phyloP scores from a whole-genome alignment of 345 rosid genomes.

The Salix brachista region DNA sequence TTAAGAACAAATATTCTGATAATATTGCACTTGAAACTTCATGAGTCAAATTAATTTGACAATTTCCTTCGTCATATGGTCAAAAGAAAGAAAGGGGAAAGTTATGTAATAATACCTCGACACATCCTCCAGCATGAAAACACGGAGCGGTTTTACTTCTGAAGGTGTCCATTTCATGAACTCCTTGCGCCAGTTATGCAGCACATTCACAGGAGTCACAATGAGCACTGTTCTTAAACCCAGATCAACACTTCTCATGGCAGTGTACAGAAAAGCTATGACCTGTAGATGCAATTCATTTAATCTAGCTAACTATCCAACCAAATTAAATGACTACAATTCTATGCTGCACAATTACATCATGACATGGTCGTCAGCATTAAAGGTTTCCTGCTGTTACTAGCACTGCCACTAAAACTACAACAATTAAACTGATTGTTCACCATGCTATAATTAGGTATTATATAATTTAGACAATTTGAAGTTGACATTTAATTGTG shows the following conservation, averaged over 20 bases:
- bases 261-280: conserved; percentile 93
- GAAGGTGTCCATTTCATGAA: conserved; percentile 92
- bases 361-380: not conserved
- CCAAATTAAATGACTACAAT: not conserved
- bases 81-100: not conserved
- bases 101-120: conserved; percentile 49
- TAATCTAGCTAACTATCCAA: conserved; percentile 13
- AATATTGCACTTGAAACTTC: not conserved
- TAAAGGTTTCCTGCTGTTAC: not conserved
- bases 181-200: conserved; percentile 96
- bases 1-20: not conserved
- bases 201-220: conserved; percentile 96
- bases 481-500: not conserved
- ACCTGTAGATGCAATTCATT: conserved; percentile 52
- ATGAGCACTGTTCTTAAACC: conserved; percentile 87
- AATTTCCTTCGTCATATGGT: not conserved
- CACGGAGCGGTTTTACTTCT: conserved; percentile 80
- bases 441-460: not conserved
- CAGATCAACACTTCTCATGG: conserved; percentile 88
- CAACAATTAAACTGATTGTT: not conserved
- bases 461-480: not conserved
- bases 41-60: not conserved
- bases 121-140: conserved; percentile 94
- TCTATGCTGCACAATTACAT: not conserved
- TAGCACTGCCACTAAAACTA: not conserved